A percentile compares a stretch with the other conserved stretches of the same genome.
Conservation (phyloP, 2,329 filamentous ascomycete species). For the Pleochaeta shiraiana region DNA sequence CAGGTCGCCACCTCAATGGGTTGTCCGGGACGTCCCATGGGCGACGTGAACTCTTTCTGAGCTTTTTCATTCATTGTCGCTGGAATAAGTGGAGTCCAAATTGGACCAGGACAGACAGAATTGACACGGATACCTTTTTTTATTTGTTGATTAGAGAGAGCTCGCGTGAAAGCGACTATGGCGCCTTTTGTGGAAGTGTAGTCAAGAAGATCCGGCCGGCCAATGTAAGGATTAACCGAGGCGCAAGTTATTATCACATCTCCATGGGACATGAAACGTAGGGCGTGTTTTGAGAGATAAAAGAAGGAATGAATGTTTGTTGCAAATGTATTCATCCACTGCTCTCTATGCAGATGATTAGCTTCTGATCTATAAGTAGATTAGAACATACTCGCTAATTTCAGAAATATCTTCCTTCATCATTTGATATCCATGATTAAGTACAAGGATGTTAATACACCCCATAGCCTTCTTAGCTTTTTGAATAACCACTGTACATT, state of each 20-base stretch:
- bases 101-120: slow-evolving; percentile 53
- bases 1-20: slow-evolving; percentile 65
- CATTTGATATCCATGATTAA: slow-evolving; percentile 59
- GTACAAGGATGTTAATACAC: slow-evolving; percentile 49
- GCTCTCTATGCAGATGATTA: slow-evolving; percentile 28
- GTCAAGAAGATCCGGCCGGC: slow-evolving; percentile 58
- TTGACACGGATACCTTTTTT: slow-evolving; percentile 54
- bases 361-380: not conserved
- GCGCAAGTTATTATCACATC: slow-evolving; percentile 69
- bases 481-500: slow-evolving; percentile 48
- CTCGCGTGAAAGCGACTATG: slow-evolving; percentile 59
- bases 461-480: slow-evolving; percentile 43
- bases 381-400: slow-evolving; percentile 34
- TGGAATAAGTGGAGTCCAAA: slow-evolving; percentile 58
- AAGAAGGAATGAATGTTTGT: slow-evolving; percentile 71
- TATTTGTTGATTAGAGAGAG: slow-evolving; percentile 52
- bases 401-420: slow-evolving; percentile 50
- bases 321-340: slow-evolving; percentile 62
- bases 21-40: slow-evolving; percentile 59
- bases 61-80: slow-evolving; percentile 48
- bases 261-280: slow-evolving; percentile 55
- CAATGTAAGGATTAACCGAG: slow-evolving; percentile 66
- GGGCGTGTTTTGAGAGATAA: slow-evolving; percentile 54
- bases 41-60: slow-evolving; percentile 48
- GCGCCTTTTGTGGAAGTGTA: slow-evolving; percentile 66